A percentile compares a stretch with the other conserved stretches of the same genome.
Conservation (phyloP, 2,329 filamentous ascomycete species). For the Exserohilum rostratum region DNA sequence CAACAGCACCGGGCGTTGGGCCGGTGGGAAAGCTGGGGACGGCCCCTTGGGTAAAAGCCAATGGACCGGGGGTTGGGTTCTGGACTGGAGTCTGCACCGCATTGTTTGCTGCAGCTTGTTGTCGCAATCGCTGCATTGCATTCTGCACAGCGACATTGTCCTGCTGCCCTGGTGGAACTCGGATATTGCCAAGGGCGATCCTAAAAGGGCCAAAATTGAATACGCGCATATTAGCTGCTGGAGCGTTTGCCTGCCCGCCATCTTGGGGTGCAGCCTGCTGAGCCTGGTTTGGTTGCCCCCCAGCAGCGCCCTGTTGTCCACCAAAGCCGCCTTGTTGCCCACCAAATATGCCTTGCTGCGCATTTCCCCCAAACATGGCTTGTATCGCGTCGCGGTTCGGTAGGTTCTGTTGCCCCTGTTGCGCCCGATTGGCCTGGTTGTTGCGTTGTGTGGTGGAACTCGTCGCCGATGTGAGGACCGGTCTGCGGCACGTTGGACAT, state of each 20-base stretch:
- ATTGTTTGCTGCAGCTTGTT: slow-evolving; percentile 30
- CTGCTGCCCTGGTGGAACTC: slow-evolving; percentile 35
- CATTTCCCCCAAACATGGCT: slow-evolving; percentile 27
- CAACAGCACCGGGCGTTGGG: slow-evolving; percentile 27
- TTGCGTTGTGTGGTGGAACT: slow-evolving; percentile 34
- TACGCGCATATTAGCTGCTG: slow-evolving; percentile 42
- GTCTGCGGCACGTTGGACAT: slow-evolving; percentile 89
- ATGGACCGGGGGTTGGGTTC: slow-evolving; percentile 18
- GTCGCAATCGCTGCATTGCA: slow-evolving; percentile 32
- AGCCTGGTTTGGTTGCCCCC: slow-evolving; percentile 23
- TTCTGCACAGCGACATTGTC: slow-evolving; percentile 32
- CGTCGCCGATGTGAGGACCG: slow-evolving; percentile 64
- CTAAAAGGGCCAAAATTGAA: slow-evolving; percentile 47
- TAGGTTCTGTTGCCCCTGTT: slow-evolving; percentile 26
- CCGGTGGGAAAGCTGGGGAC: slow-evolving; percentile 13
- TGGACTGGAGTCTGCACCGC: slow-evolving; percentile 28
- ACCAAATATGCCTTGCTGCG: slow-evolving; percentile 22
- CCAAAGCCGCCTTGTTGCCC: slow-evolving; percentile 23
- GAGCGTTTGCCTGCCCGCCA: slow-evolving; percentile 28
- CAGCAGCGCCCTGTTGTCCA: slow-evolving; percentile 23
- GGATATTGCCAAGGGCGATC: slow-evolving; percentile 44
- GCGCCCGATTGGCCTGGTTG: slow-evolving; percentile 33
- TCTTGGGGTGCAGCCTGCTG: slow-evolving; percentile 20
- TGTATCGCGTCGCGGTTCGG: slow-evolving; percentile 24
- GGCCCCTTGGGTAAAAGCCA: slow-evolving; percentile 15